A percentile compares a stretch with the other conserved stretches of the same genome.
Evolutionary conservation across 2,329 filamentous ascomycete species (phyloP).

Genomic region (Bipolaris zeicola): DNA sequence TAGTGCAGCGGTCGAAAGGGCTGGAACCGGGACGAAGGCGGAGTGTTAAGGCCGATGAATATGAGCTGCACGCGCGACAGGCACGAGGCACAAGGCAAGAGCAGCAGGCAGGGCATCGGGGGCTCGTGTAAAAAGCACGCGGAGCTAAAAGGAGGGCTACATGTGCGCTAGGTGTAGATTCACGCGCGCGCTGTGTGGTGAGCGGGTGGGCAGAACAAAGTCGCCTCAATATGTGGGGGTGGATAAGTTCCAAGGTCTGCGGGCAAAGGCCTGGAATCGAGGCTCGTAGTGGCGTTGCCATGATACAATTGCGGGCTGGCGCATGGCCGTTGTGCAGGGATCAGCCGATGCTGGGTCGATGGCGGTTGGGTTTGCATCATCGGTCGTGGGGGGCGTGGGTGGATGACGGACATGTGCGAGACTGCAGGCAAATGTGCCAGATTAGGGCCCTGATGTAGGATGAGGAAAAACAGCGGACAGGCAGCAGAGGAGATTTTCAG

Average conservation of each 20-base stretch:
- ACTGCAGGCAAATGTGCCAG: not conserved
- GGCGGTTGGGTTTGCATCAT: too few relatives aligned
- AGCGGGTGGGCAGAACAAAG: not conserved
- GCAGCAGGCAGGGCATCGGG: constrained; percentile 10
- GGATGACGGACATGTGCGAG: not conserved
- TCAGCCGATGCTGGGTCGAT: not conserved
- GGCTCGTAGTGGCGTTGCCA: constrained; percentile 13
- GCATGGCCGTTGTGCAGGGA: constrained; percentile 11
- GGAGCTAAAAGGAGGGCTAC: constrained; percentile 1
- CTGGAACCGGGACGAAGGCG: constrained; percentile 3
- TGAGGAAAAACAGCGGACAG: not conserved
- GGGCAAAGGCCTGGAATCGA: constrained; percentile 3
- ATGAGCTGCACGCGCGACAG: constrained; percentile 13
- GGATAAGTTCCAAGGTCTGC: not conserved
- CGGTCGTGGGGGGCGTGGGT: too few relatives aligned
- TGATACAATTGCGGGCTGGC: constrained; percentile 10
- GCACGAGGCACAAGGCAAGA: constrained; percentile 12
- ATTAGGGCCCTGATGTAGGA: not conserved
- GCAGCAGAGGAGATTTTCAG: not conserved
- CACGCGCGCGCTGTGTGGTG: not conserved
- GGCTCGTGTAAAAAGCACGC: constrained; percentile 17
- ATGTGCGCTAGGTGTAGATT: not conserved
- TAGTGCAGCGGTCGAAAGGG: constrained; percentile 6
- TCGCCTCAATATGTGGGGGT: constrained; percentile 7
- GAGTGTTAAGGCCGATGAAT: constrained; percentile 5